Conservation (phyloP, 73 alveolate genomes). For the Durusdinium trenchii region DNA sequence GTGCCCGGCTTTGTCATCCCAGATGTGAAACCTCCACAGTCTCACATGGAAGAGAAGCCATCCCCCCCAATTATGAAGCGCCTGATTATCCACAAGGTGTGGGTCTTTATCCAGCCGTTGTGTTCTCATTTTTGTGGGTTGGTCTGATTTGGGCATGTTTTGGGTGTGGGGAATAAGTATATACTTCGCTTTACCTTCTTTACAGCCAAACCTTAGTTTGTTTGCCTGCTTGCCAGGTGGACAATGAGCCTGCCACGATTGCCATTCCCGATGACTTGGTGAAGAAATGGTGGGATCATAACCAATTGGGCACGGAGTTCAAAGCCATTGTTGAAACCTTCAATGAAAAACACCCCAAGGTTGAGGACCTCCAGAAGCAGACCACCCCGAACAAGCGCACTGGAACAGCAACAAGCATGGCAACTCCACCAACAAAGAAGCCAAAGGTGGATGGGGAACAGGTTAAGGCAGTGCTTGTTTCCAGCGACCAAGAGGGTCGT, state of each 20-base stretch:
- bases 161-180: neutral
- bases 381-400: neutral
- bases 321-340: neutral
- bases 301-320: neutral
- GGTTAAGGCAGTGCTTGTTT: neutral
- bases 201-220: too few relatives aligned
- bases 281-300: neutral
- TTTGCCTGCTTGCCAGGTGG: neutral
- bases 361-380: neutral
- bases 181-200: too few relatives aligned
- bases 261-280: neutral
- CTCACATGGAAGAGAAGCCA: conserved; percentile 44
- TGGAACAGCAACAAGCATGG: neutral
- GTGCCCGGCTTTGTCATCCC: neutral
- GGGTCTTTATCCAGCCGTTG: neutral
- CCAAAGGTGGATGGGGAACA: neutral
- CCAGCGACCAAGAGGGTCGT: neutral
- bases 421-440: neutral
- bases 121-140: neutral
- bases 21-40: neutral
- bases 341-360: neutral
- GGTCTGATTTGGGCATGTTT: neutral
- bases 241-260: neutral
- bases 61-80: neutral
- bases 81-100: neutral